Percentiles rank a stretch among this genome's conserved stretches.
Evolutionary conservation across 2,329 filamentous ascomycete species (phyloP).

Genomic region (Epicoccum sorghinum): DNA sequence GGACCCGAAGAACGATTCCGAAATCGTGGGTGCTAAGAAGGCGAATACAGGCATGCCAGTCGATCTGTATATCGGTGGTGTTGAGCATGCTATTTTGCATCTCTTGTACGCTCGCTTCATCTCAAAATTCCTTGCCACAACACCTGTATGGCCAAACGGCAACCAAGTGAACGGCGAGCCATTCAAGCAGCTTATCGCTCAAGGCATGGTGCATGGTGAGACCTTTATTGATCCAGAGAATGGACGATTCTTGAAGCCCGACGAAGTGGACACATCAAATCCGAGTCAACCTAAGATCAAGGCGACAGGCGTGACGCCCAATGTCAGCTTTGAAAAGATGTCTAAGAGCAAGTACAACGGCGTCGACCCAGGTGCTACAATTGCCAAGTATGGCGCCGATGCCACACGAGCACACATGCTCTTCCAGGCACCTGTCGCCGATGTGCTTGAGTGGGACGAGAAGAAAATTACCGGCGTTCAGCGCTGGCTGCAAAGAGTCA

Average conservation of each 20-base stretch:
- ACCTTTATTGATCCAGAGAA: slow-evolving; percentile 77
- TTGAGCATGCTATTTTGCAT: slow-evolving; percentile 90
- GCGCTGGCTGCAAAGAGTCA: slow-evolving; percentile 75
- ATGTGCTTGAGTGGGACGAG: slow-evolving; percentile 88
- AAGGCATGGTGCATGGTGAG: slow-evolving; percentile 92
- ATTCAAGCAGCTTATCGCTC: slow-evolving; percentile 80
- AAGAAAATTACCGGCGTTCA: slow-evolving; percentile 80
- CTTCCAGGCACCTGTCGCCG: slow-evolving; percentile 83
- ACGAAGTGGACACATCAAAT: slow-evolving; percentile 73
- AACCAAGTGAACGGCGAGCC: slow-evolving; percentile 65
- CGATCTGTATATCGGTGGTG: slow-evolving; percentile 86
- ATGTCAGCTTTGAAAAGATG: slow-evolving; percentile 85
- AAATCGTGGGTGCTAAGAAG: slow-evolving; percentile 66
- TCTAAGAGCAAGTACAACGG: slow-evolving; percentile 94
- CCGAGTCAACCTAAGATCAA: slow-evolving; percentile 68
- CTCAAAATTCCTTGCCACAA: slow-evolving; percentile 78
- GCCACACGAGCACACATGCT: slow-evolving; percentile 85
- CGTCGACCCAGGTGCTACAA: slow-evolving; percentile 77
- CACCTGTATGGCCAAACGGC: slow-evolving; percentile 51
- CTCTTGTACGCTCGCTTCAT: slow-evolving; percentile 89
- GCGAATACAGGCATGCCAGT: slow-evolving; percentile 70
- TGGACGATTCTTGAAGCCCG: slow-evolving; percentile 76
- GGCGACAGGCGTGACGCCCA: slow-evolving; percentile 64
- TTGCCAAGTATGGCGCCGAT: slow-evolving; percentile 79
- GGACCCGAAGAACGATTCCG: slow-evolving; percentile 68